Evolutionary conservation across 1,139 yeast species (phyloP).

Genomic region (Nakaseomyces glabratus): DNA sequence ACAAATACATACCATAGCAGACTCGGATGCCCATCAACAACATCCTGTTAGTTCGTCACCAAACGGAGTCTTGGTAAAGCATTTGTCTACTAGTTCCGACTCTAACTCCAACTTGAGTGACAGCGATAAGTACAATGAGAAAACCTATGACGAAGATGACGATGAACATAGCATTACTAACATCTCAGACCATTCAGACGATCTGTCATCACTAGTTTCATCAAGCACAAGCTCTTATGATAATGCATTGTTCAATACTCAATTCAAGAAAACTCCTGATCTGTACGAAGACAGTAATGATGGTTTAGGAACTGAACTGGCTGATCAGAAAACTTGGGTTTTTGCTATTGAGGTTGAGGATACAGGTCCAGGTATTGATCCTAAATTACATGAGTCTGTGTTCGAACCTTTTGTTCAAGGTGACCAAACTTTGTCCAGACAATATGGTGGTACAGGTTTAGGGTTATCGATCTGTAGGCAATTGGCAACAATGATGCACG

Average conservation of each 20-base stretch:
- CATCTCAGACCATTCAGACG: slow-evolving; percentile 1
- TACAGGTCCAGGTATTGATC: slow-evolving; percentile 89
- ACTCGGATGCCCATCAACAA: slow-evolving; percentile 13
- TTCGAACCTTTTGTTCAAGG: slow-evolving; percentile 97
- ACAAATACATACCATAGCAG: slow-evolving; percentile 33
- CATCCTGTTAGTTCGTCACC: background rate
- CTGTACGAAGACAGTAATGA: slow-evolving; percentile 19
- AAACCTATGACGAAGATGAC: slow-evolving; percentile 1
- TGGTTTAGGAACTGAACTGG: slow-evolving; percentile 17
- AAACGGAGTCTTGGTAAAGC: background rate
- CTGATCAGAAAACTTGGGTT: slow-evolving; percentile 25
- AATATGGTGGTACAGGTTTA: slow-evolving; percentile 92
- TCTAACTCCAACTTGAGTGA: background rate
- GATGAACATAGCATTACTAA: background rate
- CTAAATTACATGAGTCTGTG: slow-evolving; percentile 67
- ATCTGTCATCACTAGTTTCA: slow-evolving; percentile 35
- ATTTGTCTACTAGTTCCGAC: background rate
- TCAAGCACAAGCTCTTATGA: slow-evolving; percentile 48
- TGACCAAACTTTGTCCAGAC: slow-evolving; percentile 84
- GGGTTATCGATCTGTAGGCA: slow-evolving; percentile 92
- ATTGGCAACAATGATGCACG: slow-evolving; percentile 81
- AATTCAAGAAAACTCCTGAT: slow-evolving; percentile 34
- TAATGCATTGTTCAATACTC: slow-evolving; percentile 44
- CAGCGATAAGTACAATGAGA: background rate
- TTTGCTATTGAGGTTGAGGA: slow-evolving; percentile 69